phyloP scores from a whole-genome alignment of 345 rosid species.

The Salix arbutifolia region DNA sequence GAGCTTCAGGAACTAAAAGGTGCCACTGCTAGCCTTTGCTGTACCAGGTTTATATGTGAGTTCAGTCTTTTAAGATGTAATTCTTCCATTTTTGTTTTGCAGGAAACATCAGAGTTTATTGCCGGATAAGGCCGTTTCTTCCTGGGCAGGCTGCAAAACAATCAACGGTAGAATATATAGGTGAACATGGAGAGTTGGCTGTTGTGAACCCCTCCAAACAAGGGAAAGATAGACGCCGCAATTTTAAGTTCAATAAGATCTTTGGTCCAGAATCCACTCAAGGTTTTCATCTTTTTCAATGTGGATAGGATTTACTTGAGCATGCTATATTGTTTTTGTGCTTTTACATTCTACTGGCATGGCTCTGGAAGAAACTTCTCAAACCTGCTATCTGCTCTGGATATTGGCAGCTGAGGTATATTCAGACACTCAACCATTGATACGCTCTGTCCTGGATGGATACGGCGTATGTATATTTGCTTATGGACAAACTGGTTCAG shows the following conservation, averaged over 20 bases:
- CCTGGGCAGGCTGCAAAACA: slow-evolving; percentile 52
- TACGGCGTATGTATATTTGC: slow-evolving; percentile 91
- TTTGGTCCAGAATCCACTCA: slow-evolving; percentile 68
- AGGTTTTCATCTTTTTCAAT: slow-evolving; percentile 44
- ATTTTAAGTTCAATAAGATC: slow-evolving; percentile 74
- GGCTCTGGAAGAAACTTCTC: slow-evolving; percentile 1
- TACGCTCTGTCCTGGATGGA: slow-evolving; percentile 81
- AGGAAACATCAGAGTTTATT: slow-evolving; percentile 93
- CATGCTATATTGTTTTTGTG: slow-evolving; percentile 3
- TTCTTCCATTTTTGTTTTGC: slow-evolving; percentile 17
- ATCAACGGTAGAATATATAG: slow-evolving; percentile 52
- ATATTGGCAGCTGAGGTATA: slow-evolving; percentile 67
- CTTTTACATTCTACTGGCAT: neutral
- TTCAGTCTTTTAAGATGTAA: neutral
- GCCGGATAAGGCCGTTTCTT: slow-evolving; percentile 76
- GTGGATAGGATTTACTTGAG: neutral
- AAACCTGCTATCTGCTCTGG: slow-evolving; percentile 10
- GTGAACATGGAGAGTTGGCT: slow-evolving; percentile 77
- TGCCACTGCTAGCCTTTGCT: slow-evolving; percentile 9
- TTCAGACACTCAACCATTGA: slow-evolving; percentile 64
- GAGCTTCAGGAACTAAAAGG: slow-evolving; percentile 97
- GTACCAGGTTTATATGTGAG: neutral
- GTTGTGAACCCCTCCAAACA: slow-evolving; percentile 66
- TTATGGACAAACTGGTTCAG: slow-evolving; percentile 98
- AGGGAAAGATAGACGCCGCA: slow-evolving; percentile 65